Conservation (phyloP, 139 green algal genomes). For the Klebsormidium nitens region DNA sequence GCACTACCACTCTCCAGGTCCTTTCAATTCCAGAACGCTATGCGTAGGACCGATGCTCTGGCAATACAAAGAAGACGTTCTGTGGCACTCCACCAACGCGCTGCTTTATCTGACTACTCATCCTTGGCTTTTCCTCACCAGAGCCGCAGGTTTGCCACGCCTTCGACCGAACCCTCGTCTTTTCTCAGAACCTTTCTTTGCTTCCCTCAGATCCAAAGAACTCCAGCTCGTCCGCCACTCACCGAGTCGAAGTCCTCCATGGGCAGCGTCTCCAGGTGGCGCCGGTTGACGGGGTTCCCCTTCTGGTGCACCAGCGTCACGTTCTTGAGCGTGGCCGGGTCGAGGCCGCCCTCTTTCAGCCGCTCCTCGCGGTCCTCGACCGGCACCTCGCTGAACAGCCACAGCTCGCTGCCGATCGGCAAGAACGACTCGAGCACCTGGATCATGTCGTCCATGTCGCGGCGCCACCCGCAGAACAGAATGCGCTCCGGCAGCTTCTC, state of each 20-base stretch:
- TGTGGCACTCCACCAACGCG: too few species aligned
- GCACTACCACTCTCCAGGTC: too few species aligned
- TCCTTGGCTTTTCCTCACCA: too few species aligned
- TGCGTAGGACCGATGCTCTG: too few species aligned
- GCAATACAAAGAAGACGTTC: too few species aligned
- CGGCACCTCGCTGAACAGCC: conserved; percentile 50
- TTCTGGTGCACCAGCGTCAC: conserved; percentile 44
- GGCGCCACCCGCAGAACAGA: conserved; percentile 55
- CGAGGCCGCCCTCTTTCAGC: conserved; percentile 26
- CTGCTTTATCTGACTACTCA: too few species aligned
- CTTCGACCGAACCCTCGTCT: too few species aligned
- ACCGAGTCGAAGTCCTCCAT: conserved; percentile 47
- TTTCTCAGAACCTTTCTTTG: too few species aligned
- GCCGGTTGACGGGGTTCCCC: conserved; percentile 45
- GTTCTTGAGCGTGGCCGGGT: conserved; percentile 42
- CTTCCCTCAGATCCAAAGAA: too few species aligned
- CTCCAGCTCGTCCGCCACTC: background rate
- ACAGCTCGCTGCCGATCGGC: conserved; percentile 42
- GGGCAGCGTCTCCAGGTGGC: conserved; percentile 45
- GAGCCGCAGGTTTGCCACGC: too few species aligned
- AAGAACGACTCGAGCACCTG: conserved; percentile 54
- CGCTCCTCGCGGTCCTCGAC: conserved; percentile 32
- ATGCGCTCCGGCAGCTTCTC: conserved; percentile 48
- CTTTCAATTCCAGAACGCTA: too few species aligned
- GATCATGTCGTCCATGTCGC: conserved; percentile 60